phyloP scores from a whole-genome alignment of 1,284 basidiomycete genomes.

The Trametes versicolor region DNA sequence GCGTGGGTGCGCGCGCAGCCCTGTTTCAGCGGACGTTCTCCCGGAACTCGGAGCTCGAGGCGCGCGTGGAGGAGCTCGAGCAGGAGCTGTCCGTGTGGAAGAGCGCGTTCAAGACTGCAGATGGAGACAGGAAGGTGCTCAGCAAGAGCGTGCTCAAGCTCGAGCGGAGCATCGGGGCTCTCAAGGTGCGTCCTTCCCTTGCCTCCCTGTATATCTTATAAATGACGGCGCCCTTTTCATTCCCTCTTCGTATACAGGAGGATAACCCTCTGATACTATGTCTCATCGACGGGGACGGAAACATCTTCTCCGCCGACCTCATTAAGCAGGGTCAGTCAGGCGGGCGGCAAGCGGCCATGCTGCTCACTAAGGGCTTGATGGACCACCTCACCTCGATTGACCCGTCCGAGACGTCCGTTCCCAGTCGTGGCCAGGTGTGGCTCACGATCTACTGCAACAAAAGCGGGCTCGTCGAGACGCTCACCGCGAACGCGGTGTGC shows the following conservation, averaged over 20 bases:
- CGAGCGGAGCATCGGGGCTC: slow-evolving; percentile 47
- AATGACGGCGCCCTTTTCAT: neutral
- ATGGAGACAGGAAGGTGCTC: slow-evolving; percentile 45
- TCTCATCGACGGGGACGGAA: slow-evolving; percentile 60
- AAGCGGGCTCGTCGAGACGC: slow-evolving; percentile 51
- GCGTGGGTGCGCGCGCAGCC: slow-evolving; percentile 31
- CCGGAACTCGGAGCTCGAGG: slow-evolving; percentile 45
- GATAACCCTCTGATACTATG: slow-evolving; percentile 52
- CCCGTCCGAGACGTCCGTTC: slow-evolving; percentile 34
- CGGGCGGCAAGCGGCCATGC: slow-evolving; percentile 53
- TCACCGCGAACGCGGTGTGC: slow-evolving; percentile 49
- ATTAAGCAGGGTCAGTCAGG: slow-evolving; percentile 51
- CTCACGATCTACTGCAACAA: slow-evolving; percentile 58
- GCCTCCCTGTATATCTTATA: neutral
- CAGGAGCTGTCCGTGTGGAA: slow-evolving; percentile 52
- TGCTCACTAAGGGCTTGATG: slow-evolving; percentile 52
- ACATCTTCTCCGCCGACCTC: slow-evolving; percentile 54
- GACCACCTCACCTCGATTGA: slow-evolving; percentile 46
- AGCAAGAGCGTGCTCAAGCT: slow-evolving; percentile 43
- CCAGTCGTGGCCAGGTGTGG: slow-evolving; percentile 50
- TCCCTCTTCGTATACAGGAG: slow-evolving; percentile 39
- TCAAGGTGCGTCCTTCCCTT: slow-evolving; percentile 42
- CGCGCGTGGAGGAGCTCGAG: slow-evolving; percentile 48
- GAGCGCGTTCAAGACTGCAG: slow-evolving; percentile 46
- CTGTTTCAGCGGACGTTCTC: slow-evolving; percentile 46